Percentiles rank a stretch among this genome's conserved stretches.
phyloP scores from a whole-genome alignment of 2,329 filamentous ascomycete species.

The Pseudogymnoascus verrucosus region DNA sequence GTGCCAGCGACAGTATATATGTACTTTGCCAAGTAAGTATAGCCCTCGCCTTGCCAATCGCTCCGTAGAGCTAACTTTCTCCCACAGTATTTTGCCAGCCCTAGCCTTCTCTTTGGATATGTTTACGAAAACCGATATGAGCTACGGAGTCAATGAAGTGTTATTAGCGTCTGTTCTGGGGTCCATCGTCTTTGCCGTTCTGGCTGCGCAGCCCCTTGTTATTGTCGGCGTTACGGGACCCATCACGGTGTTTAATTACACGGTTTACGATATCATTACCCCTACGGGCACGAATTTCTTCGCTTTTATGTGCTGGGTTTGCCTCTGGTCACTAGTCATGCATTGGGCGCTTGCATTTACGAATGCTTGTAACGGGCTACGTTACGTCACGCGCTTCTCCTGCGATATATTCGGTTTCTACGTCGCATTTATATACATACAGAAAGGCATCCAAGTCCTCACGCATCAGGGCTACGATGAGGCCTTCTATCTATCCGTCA shows the following conservation, averaged over 20 bases:
- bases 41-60: constrained; percentile 8
- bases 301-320: constrained; percentile 87
- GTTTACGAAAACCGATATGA: constrained; percentile 79
- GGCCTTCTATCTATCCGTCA: constrained; percentile 71
- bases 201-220: constrained; percentile 76
- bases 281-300: constrained; percentile 74
- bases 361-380: constrained; percentile 82
- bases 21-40: constrained; percentile 81
- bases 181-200: constrained; percentile 69
- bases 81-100: constrained; percentile 68
- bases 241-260: constrained; percentile 92
- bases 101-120: constrained; percentile 87
- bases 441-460: constrained; percentile 83
- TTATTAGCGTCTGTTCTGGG: constrained; percentile 79
- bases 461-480: constrained; percentile 59
- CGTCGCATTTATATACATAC: constrained; percentile 83
- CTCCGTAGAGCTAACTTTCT: constrained; percentile 13
- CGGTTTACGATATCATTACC: constrained; percentile 80
- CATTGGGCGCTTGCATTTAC: constrained; percentile 78
- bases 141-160: constrained; percentile 86
- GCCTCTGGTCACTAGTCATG: constrained; percentile 77
- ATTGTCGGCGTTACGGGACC: constrained; percentile 89
- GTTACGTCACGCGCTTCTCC: constrained; percentile 82
- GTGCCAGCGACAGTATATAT: constrained; percentile 84
- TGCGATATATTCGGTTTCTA: constrained; percentile 95